Conservation (phyloP, 108 stramenopile species). For the Discostella pseudostelligera region DNA sequence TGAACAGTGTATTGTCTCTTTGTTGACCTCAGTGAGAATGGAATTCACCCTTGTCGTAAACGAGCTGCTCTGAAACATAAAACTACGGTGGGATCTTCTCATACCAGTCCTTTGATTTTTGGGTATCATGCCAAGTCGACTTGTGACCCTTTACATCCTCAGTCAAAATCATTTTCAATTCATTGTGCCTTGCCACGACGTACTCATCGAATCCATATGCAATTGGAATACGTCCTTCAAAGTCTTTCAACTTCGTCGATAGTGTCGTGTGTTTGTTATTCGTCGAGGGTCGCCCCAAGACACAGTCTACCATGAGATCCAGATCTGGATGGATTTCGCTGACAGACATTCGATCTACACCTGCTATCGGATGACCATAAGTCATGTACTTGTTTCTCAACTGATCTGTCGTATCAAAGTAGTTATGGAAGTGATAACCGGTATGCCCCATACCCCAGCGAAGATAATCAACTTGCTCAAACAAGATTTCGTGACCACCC, state of each 20-base stretch:
- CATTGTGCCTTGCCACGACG: conserved; percentile 38
- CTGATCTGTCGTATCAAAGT: conserved; percentile 47
- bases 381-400: conserved; percentile 54
- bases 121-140: conserved; percentile 41
- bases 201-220: conserved; percentile 42
- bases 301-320: conserved; percentile 49
- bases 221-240: conserved; percentile 46
- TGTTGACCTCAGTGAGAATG: no score
- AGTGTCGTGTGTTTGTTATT: conserved; percentile 34
- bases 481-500: conserved; percentile 31
- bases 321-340: conserved; percentile 49
- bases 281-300: conserved; percentile 18
- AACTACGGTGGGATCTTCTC: conserved; percentile 11
- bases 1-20: no score
- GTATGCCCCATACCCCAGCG: conserved; percentile 43
- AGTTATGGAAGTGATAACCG: conserved; percentile 70
- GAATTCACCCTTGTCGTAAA: no score
- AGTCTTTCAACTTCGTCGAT: conserved; percentile 18
- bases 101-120: conserved; percentile 14
- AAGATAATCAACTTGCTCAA: conserved; percentile 40
- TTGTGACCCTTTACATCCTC: conserved; percentile 30
- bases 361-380: conserved; percentile 51
- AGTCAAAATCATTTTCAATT: conserved; percentile 35
- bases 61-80: no score
- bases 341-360: conserved; percentile 33